Evolutionary conservation across 177 flowering plant species (phyloP).

Genomic region (Vitis hybrid): DNA sequence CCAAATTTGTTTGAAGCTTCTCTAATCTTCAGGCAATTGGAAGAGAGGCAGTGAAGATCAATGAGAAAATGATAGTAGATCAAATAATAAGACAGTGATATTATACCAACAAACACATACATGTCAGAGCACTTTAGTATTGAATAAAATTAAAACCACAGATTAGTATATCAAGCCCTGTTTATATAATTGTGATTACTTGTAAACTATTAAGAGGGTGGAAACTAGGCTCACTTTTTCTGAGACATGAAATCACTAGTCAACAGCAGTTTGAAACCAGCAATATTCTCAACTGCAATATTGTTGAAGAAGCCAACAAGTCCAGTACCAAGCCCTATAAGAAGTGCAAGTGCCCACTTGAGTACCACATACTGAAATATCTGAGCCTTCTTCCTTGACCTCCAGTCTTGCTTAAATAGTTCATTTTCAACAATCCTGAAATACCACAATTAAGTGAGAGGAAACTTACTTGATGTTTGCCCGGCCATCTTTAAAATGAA

Average conservation of each 20-base stretch:
- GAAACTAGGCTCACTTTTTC: constrained; percentile 17
- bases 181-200: neutral
- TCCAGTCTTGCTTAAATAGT: constrained; percentile 27
- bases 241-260: constrained; percentile 16
- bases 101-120: too few species aligned
- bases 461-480: neutral
- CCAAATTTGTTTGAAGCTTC: too few species aligned
- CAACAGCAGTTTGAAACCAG: constrained; percentile 21
- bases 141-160: neutral
- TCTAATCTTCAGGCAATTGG: too few species aligned
- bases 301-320: constrained; percentile 28
- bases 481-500: neutral
- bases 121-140: too few species aligned
- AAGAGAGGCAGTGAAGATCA: too few species aligned
- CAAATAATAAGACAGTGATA: too few species aligned
- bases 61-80: too few species aligned
- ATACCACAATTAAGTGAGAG: neutral
- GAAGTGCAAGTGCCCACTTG: constrained; percentile 22
- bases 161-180: neutral
- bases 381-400: constrained; percentile 16
- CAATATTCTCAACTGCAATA: constrained; percentile 27
- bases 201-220: neutral
- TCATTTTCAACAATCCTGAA: constrained; percentile 28
- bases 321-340: constrained; percentile 18
- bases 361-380: constrained; percentile 20